phyloP scores from a whole-genome alignment of 441 rosid genomes.

The Theobroma grandiflorum region DNA sequence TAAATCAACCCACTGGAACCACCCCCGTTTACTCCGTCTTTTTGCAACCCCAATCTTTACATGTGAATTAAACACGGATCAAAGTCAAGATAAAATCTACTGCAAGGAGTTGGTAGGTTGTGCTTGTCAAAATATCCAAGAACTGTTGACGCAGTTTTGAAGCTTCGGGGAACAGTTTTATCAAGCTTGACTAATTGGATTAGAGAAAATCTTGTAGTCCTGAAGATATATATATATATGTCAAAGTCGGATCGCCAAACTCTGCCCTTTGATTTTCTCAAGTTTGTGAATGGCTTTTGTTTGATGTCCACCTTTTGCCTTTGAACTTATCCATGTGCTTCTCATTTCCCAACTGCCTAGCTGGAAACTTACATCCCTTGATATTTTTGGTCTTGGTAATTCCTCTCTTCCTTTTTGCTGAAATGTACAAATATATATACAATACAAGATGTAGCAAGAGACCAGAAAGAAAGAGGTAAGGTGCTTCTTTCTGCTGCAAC shows the following conservation, averaged over 20 bases:
- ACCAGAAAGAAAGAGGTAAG: not conserved
- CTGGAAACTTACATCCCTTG: not conserved
- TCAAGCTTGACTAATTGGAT: not conserved
- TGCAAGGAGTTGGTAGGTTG: not conserved
- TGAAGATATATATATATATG: too few species aligned
- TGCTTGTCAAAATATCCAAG: not conserved
- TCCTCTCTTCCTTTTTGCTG: too few species aligned
- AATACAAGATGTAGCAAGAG: not conserved
- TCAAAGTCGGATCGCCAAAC: constrained; percentile 10
- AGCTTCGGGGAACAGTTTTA: not conserved
- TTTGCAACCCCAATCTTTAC: not conserved
- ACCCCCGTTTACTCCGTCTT: not conserved
- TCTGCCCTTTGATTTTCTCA: not conserved
- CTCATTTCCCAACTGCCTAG: not conserved
- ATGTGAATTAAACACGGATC: not conserved
- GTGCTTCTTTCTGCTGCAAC: not conserved
- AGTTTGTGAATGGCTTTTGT: not conserved
- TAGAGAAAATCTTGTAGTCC: not conserved
- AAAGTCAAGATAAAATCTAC: constrained; percentile 16
- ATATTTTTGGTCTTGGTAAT: not conserved
- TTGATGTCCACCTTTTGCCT: not conserved
- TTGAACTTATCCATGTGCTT: not conserved
- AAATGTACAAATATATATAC: not conserved
- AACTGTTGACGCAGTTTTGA: not conserved
- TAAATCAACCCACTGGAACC: not conserved